Evolutionary conservation across 768 basidiomycete species (phyloP).

Genomic region (Tephrocybe sp.): DNA sequence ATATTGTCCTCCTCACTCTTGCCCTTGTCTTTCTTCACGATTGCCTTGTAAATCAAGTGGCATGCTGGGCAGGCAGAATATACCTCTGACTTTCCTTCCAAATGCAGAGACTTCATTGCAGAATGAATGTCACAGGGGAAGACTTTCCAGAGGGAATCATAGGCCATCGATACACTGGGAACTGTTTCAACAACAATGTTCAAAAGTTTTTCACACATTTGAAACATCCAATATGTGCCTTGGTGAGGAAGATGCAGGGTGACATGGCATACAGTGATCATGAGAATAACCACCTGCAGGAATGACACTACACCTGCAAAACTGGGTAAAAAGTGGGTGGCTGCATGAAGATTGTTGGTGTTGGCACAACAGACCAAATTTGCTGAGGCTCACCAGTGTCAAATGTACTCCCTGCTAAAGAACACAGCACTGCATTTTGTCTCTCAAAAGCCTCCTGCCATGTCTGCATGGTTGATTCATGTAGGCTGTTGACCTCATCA

Average conservation of each 20-base stretch:
- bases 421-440: not conserved
- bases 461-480: not conserved
- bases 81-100: slow-evolving; percentile 16
- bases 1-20: not conserved
- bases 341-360: too few relatives aligned
- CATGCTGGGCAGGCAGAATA: slow-evolving; percentile 21
- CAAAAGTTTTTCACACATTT: slow-evolving; percentile 10
- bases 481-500: not conserved
- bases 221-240: slow-evolving; percentile 16
- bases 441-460: not conserved
- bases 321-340: not conserved
- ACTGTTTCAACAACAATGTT: not conserved
- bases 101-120: slow-evolving; percentile 8
- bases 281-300: slow-evolving; percentile 11
- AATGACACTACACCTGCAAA: not conserved
- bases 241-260: slow-evolving; percentile 11
- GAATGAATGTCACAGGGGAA: slow-evolving; percentile 14
- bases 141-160: not conserved
- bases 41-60: slow-evolving; percentile 14
- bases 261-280: slow-evolving; percentile 11
- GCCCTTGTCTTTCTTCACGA: not conserved
- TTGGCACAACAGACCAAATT: not conserved
- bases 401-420: not conserved
- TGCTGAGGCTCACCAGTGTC: not conserved
- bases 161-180: not conserved